These are phyloP conservation scores for Coprinellus micaceus DNA, from an alignment of 768 basidiomycete species.

Conservation along the genomic window DNA sequence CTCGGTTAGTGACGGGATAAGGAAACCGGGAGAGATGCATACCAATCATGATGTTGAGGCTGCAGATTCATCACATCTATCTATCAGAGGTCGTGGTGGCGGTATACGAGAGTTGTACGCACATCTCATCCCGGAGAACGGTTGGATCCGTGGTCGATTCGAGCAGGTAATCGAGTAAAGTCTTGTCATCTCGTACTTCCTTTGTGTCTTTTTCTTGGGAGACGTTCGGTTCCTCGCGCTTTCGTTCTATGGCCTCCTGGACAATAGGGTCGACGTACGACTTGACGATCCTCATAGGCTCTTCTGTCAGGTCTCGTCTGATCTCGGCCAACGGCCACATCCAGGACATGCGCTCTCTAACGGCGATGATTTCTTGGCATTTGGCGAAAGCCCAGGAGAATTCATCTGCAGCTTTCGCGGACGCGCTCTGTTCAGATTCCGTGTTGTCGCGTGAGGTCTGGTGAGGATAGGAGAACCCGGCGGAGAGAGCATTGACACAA, in stretches of 20 bases:
- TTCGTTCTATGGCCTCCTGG: constrained; percentile 46
- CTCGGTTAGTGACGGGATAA: neutral
- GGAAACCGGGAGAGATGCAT: neutral
- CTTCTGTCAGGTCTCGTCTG: constrained; percentile 39
- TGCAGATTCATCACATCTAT: constrained; percentile 12
- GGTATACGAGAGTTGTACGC: no score
- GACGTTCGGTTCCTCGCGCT: constrained; percentile 19
- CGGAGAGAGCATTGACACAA: constrained; percentile 50
- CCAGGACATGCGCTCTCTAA: constrained; percentile 42
- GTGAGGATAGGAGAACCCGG: constrained; percentile 51
- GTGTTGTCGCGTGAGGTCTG: constrained; percentile 27
- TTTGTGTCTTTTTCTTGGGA: constrained; percentile 23
- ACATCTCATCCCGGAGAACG: constrained; percentile 48
- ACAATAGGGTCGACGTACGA: constrained; percentile 51
- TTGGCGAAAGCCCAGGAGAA: constrained; percentile 49
- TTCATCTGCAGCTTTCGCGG: constrained; percentile 32
- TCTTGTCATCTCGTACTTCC: constrained; percentile 39
- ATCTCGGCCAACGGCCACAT: constrained; percentile 55
- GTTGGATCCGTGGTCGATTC: constrained; percentile 43
- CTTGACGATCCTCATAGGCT: constrained; percentile 51
- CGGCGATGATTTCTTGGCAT: constrained; percentile 41
- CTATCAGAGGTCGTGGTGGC: no score
- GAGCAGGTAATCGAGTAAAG: constrained; percentile 56
- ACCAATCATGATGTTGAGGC: constrained; percentile 46
- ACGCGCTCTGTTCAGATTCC: constrained; percentile 18